Evolutionary conservation across 2,329 filamentous ascomycete species (phyloP).

Genomic region (Trichoderma sp.): DNA sequence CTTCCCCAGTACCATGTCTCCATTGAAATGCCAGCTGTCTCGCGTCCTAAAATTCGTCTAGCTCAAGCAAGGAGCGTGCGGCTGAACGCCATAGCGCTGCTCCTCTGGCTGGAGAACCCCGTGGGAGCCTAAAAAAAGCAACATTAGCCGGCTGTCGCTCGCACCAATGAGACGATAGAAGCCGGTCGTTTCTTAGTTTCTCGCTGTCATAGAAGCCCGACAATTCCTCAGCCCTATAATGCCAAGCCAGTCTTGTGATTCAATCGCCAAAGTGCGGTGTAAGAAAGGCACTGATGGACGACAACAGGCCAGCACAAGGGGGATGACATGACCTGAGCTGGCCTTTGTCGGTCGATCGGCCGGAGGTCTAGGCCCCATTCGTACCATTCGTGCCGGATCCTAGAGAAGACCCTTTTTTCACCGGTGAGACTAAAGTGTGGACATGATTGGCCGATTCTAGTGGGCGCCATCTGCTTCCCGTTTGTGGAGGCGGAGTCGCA

Average conservation of each 20-base stretch:
- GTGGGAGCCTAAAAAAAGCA: constrained; percentile 25
- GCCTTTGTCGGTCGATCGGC: constrained; percentile 16
- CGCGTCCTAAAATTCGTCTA: constrained; percentile 12
- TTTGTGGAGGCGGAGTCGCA: constrained; percentile 25
- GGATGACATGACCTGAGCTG: constrained; percentile 9
- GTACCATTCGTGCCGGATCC: neutral
- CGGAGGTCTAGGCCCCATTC: neutral
- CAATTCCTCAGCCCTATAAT: constrained; percentile 17
- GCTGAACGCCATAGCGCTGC: constrained; percentile 16
- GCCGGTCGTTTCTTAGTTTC: constrained; percentile 5
- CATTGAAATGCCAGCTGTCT: constrained; percentile 21
- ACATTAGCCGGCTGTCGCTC: constrained; percentile 6
- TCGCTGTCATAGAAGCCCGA: constrained; percentile 3
- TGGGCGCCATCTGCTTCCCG: constrained; percentile 15
- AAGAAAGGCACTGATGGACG: constrained; percentile 3
- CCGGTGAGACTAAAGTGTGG: constrained; percentile 7
- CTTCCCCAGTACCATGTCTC: neutral
- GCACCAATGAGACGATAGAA: constrained; percentile 13
- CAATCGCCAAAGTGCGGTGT: constrained; percentile 11
- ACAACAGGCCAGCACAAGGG: neutral
- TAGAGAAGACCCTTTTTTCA: constrained; percentile 3
- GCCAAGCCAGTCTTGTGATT: constrained; percentile 15
- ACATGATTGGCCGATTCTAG: constrained; percentile 10
- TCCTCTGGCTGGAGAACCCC: neutral
- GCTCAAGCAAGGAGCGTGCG: constrained; percentile 15